Evolutionary conservation across 2,329 filamentous ascomycete species (phyloP).

Genomic region (Cadophora gregata): DNA sequence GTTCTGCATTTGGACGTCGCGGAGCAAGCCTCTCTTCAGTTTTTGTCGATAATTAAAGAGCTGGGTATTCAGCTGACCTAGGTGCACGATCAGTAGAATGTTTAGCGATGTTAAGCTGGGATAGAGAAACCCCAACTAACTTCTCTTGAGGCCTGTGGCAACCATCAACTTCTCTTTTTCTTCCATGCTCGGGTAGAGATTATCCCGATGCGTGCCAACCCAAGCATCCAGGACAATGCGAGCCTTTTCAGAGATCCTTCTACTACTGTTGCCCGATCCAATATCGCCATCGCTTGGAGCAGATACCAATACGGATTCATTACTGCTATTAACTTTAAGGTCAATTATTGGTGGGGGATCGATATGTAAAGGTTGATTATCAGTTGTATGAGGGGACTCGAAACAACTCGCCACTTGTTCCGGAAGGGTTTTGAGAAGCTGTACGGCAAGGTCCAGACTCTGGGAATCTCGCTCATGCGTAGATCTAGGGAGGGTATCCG

Average conservation of each 20-base stretch:
- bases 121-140: neutral
- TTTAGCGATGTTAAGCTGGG: neutral
- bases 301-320: neutral
- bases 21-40: neutral
- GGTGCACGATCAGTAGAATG: neutral
- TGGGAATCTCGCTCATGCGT: neutral
- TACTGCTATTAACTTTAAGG: neutral
- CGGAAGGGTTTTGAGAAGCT: neutral
- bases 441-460: slow-evolving; percentile 1
- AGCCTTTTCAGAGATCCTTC: slow-evolving; percentile 17
- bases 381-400: neutral
- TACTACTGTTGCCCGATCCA: neutral
- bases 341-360: too few relatives aligned
- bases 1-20: neutral
- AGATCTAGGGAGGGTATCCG: neutral
- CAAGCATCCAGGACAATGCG: slow-evolving; percentile 18
- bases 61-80: slow-evolving; percentile 19
- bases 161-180: slow-evolving; percentile 23
- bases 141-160: slow-evolving; percentile 14
- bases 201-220: neutral
- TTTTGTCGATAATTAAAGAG: neutral
- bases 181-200: slow-evolving; percentile 11
- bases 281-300: too few relatives aligned
- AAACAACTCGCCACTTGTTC: neutral
- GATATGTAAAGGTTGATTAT: neutral